Conservation (phyloP, 495 filamentous ascomycete genomes). For the Penicillium ucsense region DNA sequence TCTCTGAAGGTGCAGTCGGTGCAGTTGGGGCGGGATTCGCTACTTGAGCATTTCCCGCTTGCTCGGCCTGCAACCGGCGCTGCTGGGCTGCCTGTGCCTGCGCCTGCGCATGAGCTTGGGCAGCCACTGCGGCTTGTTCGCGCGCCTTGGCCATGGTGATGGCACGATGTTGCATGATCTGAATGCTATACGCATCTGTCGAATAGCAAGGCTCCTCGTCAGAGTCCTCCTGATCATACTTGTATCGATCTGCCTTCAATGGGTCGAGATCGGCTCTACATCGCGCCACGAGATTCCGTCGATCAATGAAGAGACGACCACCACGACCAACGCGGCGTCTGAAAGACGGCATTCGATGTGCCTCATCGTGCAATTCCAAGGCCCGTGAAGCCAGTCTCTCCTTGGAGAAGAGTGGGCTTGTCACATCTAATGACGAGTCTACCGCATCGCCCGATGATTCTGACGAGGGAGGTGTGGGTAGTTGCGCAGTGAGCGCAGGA, state of each 20-base stretch:
- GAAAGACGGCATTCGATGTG: conserved; percentile 47
- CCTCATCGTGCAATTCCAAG: conserved; percentile 39
- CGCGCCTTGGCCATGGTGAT: conserved; percentile 49
- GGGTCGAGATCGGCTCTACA: conserved; percentile 44
- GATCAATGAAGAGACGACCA: conserved; percentile 74
- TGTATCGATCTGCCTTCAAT: conserved; percentile 61
- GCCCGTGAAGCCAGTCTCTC: conserved; percentile 39
- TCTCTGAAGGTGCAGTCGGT: conserved; percentile 22
- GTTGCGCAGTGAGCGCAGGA: conserved; percentile 69
- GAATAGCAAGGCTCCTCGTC: conserved; percentile 68
- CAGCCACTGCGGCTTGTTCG: conserved; percentile 35
- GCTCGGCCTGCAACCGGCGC: conserved; percentile 34
- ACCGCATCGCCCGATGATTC: conserved; percentile 53
- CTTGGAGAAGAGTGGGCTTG: conserved; percentile 33
- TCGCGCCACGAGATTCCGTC: conserved; percentile 42
- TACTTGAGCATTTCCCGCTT: conserved; percentile 22
- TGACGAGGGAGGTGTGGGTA: conserved; percentile 80
- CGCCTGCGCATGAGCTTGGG: conserved; percentile 40
- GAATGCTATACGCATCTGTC: conserved; percentile 59
- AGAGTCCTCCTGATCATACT: conserved; percentile 59
- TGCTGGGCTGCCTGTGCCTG: conserved; percentile 35
- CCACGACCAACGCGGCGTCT: conserved; percentile 64
- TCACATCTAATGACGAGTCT: conserved; percentile 36
- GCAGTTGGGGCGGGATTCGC: conserved; percentile 25
- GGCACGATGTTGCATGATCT: conserved; percentile 62